phyloP scores from a whole-genome alignment of 148 eudicot species.

The Cornus suecica region DNA sequence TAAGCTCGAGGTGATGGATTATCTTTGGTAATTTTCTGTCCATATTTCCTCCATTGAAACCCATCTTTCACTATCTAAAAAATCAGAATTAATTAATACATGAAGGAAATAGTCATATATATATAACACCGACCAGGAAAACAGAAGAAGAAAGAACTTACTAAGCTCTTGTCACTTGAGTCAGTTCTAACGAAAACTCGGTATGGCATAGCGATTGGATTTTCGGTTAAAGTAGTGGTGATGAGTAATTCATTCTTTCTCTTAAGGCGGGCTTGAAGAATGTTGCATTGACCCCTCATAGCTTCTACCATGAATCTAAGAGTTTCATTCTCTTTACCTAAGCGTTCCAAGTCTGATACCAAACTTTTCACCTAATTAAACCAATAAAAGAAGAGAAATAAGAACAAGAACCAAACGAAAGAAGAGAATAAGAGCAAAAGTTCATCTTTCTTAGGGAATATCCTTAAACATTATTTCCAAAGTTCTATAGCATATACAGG shows the following conservation, averaged over 20 bases:
- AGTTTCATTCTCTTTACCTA: neutral
- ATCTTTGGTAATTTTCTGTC: slow-evolving; percentile 2
- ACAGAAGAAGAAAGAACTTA: neutral
- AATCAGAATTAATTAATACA: neutral
- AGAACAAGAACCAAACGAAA: neutral
- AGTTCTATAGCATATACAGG: too few relatives aligned
- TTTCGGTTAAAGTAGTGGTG: neutral
- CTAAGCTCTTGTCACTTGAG: slow-evolving; percentile 1
- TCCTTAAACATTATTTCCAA: too few relatives aligned
- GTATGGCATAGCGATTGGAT: neutral
- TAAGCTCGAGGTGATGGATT: slow-evolving; percentile 10
- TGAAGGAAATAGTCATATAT: neutral
- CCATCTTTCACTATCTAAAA: slow-evolving; percentile 7
- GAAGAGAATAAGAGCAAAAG: neutral
- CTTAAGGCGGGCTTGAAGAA: neutral
- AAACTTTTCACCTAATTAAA: neutral
- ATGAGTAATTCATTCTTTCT: neutral
- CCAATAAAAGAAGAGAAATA: neutral
- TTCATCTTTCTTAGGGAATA: neutral
- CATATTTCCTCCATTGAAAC: slow-evolving; percentile 4
- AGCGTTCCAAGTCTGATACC: neutral
- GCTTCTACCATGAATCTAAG: neutral
- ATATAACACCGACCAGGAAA: neutral
- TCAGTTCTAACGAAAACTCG: neutral
- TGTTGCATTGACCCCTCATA: neutral